phyloP scores from a whole-genome alignment of 495 filamentous ascomycete genomes.

The Hypoxylon rickii region DNA sequence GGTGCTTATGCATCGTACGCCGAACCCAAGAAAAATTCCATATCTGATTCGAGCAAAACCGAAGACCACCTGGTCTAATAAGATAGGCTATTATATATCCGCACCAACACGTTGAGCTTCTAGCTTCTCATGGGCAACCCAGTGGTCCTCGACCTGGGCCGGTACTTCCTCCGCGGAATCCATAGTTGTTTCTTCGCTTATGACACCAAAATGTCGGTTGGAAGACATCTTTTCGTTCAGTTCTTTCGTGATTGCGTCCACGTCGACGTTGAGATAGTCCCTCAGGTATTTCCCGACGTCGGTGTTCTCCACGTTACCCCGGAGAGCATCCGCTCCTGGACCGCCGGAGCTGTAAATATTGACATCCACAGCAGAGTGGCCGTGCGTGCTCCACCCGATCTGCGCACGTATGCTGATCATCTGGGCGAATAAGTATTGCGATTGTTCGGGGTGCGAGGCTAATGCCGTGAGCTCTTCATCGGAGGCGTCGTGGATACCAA shows the following conservation, averaged over 20 bases:
- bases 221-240: conserved; percentile 62
- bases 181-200: neutral
- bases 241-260: conserved; percentile 73
- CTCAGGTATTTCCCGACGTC: conserved; percentile 82
- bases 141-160: conserved; percentile 24
- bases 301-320: conserved; percentile 93
- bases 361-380: conserved; percentile 87
- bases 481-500: conserved; percentile 76
- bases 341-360: conserved; percentile 81
- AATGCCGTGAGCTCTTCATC: conserved; percentile 72
- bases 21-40: neutral
- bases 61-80: neutral
- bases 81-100: neutral
- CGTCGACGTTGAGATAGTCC: conserved; percentile 78
- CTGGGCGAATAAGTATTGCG: conserved; percentile 70
- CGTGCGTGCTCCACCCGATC: conserved; percentile 90
- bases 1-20: conserved; percentile 12
- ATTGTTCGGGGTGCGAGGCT: conserved; percentile 54
- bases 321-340: conserved; percentile 53
- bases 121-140: conserved; percentile 31
- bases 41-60: neutral
- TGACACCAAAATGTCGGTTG: conserved; percentile 1
- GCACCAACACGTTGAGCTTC: conserved; percentile 1
- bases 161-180: neutral
- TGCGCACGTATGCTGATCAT: conserved; percentile 87